These are phyloP conservation scores for Colletotrichum sp. DNA, from an alignment of 2,329 filamentous ascomycete species.

Conservation along the genomic window DNA sequence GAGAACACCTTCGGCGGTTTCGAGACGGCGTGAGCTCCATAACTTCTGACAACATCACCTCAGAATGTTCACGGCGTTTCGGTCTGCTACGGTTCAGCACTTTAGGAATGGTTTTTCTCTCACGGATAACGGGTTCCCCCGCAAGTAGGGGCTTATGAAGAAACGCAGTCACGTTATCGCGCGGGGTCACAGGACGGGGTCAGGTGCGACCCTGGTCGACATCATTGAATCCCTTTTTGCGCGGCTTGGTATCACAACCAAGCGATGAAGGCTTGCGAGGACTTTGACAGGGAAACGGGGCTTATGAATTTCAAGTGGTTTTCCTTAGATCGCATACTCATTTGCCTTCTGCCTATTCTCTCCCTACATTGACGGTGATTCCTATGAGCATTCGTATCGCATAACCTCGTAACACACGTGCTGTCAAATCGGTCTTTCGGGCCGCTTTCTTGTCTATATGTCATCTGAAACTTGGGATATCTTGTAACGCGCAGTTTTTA, in stretches of 20 bases:
- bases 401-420: not conserved
- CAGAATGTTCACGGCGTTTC: constrained; percentile 22
- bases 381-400: not conserved
- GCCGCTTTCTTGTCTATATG: not conserved
- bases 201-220: not conserved
- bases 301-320: constrained; percentile 5
- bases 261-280: constrained; percentile 13
- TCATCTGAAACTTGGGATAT: not conserved
- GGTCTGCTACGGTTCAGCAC: constrained; percentile 20
- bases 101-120: constrained; percentile 19
- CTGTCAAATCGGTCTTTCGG: not conserved
- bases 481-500: not conserved
- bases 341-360: not conserved
- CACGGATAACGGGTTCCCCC: constrained; percentile 12
- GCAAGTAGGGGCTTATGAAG: constrained; percentile 11
- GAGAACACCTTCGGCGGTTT: constrained; percentile 93
- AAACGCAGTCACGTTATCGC: constrained; percentile 20
- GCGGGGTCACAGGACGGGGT: constrained; percentile 16
- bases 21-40: constrained; percentile 39
- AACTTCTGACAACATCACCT: constrained; percentile 13
- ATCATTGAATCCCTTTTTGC: not conserved
- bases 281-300: constrained; percentile 8
- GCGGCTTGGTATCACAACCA: constrained; percentile 12
- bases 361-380: not conserved
- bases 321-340: constrained; percentile 13